These are phyloP conservation scores for Kwoniella heveanensis DNA, from an alignment of 768 basidiomycete species.

Conservation along the genomic window DNA sequence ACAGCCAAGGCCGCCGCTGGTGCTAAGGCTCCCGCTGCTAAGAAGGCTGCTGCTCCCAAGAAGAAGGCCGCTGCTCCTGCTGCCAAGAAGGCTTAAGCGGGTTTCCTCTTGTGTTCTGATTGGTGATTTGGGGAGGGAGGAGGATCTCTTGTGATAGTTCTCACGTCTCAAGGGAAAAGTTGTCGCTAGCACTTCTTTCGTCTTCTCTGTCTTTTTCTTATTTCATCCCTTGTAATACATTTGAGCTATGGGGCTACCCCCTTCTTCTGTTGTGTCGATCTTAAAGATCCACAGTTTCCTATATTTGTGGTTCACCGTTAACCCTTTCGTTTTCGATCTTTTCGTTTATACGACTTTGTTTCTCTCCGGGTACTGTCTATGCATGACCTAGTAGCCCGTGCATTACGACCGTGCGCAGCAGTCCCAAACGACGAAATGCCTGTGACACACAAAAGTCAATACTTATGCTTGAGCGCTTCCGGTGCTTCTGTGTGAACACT, in stretches of 20 bases:
- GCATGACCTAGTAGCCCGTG: slow-evolving; percentile 25
- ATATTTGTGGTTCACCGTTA: neutral
- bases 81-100: slow-evolving; percentile 41
- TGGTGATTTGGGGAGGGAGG: neutral
- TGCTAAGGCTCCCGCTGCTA: slow-evolving; percentile 35
- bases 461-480: too few relatives aligned
- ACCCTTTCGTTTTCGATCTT: slow-evolving; percentile 31
- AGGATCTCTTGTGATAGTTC: neutral
- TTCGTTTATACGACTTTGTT: slow-evolving; percentile 11
- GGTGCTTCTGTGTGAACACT: too few relatives aligned
- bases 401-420: too few relatives aligned
- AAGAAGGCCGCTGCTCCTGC: slow-evolving; percentile 35
- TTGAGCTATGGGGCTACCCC: neutral
- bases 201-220: slow-evolving; percentile 11
- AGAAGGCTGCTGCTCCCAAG: slow-evolving; percentile 45
- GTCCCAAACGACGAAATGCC: neutral
- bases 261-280: neutral
- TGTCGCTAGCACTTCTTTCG: slow-evolving; percentile 8
- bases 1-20: slow-evolving; percentile 37
- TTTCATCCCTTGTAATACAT: neutral
- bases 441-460: too few relatives aligned
- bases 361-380: slow-evolving; percentile 18
- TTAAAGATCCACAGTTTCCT: neutral
- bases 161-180: neutral
- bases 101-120: neutral